Conservation (phyloP, 176 grass and related monocot species). For the Secale cereale region DNA sequence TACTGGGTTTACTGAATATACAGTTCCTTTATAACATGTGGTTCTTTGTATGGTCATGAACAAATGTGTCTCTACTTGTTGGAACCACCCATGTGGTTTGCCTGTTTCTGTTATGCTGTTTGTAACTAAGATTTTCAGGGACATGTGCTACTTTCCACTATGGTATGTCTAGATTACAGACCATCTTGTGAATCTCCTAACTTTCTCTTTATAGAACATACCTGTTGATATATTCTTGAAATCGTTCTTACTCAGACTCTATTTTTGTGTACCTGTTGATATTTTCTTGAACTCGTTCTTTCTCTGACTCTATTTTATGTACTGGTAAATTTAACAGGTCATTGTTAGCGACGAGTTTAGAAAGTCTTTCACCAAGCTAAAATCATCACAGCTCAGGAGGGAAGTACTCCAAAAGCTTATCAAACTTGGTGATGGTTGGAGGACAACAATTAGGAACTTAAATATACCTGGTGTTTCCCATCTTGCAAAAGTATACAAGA, state of each 20-base stretch:
- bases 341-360: conserved; percentile 71
- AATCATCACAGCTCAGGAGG: conserved; percentile 34
- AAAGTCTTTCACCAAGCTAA: conserved; percentile 62
- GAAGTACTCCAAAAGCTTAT: conserved; percentile 53
- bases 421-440: conserved; percentile 64
- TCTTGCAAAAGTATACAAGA: conserved; percentile 48
- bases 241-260: neutral
- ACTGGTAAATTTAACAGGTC: conserved; percentile 37
- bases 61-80: neutral
- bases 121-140: neutral
- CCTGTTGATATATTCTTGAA: neutral
- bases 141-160: neutral
- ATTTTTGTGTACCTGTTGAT: neutral
- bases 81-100: neutral
- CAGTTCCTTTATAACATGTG: neutral
- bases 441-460: conserved; percentile 30
- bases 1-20: neutral
- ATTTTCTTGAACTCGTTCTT: neutral
- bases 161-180: no score
- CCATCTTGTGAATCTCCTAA: neutral
- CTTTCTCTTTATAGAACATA: neutral
- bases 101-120: neutral
- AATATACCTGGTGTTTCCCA: conserved; percentile 20
- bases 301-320: neutral
- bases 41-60: neutral